phyloP scores from a whole-genome alignment of 345 rosid genomes.

The Physaria fendleri region DNA sequence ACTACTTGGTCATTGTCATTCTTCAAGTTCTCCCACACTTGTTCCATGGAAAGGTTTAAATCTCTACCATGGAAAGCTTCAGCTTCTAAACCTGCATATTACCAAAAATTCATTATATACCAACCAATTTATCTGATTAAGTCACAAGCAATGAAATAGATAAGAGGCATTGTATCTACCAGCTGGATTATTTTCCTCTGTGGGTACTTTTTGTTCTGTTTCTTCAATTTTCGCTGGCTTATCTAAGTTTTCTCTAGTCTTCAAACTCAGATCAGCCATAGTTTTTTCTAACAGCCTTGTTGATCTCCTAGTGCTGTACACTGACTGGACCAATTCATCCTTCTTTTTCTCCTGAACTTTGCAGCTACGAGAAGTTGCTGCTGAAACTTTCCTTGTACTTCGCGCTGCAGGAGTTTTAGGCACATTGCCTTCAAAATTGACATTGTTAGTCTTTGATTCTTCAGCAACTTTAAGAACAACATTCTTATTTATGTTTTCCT shows the following conservation, averaged over 20 bases:
- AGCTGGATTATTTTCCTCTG: slow-evolving; percentile 1
- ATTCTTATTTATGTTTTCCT: slow-evolving; percentile 31
- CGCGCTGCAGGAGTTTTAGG: slow-evolving; percentile 24
- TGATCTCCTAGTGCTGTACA: slow-evolving; percentile 61
- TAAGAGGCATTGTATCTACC: slow-evolving; percentile 9
- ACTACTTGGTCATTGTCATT: too few species aligned
- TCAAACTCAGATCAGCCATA: slow-evolving; percentile 47
- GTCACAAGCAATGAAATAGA: background rate
- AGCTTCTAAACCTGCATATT: slow-evolving; percentile 9
- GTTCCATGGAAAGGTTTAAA: too few species aligned
- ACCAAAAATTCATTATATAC: background rate
- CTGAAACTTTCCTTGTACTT: slow-evolving; percentile 30
- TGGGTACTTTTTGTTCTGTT: slow-evolving; percentile 2
- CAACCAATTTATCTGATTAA: background rate
- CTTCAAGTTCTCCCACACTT: too few species aligned
- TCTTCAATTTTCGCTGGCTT: background rate
- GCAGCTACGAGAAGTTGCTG: slow-evolving; percentile 18
- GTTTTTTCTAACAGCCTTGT: slow-evolving; percentile 59
- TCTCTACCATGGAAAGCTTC: too few species aligned
- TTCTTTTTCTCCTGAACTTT: too few species aligned
- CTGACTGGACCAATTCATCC: slow-evolving; percentile 34
- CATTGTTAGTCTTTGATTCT: slow-evolving; percentile 16
- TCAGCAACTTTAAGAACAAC: too few species aligned
- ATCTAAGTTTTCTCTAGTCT: slow-evolving; percentile 23
- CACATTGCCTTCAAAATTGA: slow-evolving; percentile 12